phyloP scores from a whole-genome alignment of 1,139 yeast species.

The Suhomyces bolitotheri region DNA sequence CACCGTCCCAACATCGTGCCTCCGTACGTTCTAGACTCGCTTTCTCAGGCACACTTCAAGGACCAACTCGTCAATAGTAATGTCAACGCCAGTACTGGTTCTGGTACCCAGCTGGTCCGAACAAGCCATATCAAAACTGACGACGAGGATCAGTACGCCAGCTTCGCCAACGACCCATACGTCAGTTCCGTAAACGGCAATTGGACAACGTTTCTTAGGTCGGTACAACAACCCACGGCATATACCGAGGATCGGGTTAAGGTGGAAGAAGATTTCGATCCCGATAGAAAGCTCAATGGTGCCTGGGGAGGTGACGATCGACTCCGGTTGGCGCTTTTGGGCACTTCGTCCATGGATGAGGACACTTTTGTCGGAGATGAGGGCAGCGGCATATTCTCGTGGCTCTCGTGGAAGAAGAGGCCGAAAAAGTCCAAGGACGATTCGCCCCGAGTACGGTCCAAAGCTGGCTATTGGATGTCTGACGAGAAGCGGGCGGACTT shows the following conservation, averaged over 20 bases:
- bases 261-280: slow-evolving; percentile 24
- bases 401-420: slow-evolving; percentile 8
- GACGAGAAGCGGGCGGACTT: slow-evolving; percentile 58
- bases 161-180: slow-evolving; percentile 43
- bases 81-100: slow-evolving; percentile 21
- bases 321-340: slow-evolving; percentile 54
- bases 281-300: slow-evolving; percentile 32
- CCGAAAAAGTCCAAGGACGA: slow-evolving; percentile 22
- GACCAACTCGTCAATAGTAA: slow-evolving; percentile 38
- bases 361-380: slow-evolving; percentile 26
- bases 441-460: slow-evolving; percentile 45
- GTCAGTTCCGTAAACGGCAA: slow-evolving; percentile 38
- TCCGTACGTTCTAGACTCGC: slow-evolving; percentile 57
- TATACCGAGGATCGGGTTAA: slow-evolving; percentile 32
- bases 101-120: slow-evolving; percentile 8
- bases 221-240: slow-evolving; percentile 40
- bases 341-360: slow-evolving; percentile 34
- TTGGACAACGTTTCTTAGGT: slow-evolving; percentile 40
- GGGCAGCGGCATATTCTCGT: slow-evolving; percentile 12
- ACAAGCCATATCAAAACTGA: slow-evolving; percentile 10
- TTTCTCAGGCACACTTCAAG: slow-evolving; percentile 47
- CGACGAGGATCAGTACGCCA: slow-evolving; percentile 36
- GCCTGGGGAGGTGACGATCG: slow-evolving; percentile 75
- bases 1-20: slow-evolving; percentile 49
- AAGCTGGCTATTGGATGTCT: slow-evolving; percentile 70